Evolutionary conservation across 2,329 filamentous ascomycete species (phyloP).

Genomic region (Arthrobotrys conoides): DNA sequence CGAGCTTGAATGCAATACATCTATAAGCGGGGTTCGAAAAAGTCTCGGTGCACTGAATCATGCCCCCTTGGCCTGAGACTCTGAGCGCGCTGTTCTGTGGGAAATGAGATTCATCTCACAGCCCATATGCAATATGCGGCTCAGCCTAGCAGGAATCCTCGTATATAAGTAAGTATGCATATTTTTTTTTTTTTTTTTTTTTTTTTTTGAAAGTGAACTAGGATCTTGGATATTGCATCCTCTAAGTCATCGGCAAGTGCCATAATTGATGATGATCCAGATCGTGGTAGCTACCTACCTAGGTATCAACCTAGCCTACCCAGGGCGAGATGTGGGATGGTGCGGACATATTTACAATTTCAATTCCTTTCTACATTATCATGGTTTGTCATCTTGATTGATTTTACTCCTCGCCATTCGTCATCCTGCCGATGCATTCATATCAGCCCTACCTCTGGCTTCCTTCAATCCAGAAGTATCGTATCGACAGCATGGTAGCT

Average conservation of each 20-base stretch:
- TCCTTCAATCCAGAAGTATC: constrained; percentile 26
- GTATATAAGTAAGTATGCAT: no score
- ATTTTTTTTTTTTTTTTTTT: no score
- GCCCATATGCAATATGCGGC: constrained; percentile 47
- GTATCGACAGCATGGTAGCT: constrained; percentile 10
- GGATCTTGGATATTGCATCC: constrained; percentile 38
- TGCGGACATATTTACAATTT: constrained; percentile 8
- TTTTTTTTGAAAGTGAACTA: constrained; percentile 16
- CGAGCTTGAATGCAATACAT: constrained; percentile 39
- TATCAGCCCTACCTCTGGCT: constrained; percentile 33
- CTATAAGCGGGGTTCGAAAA: constrained; percentile 20
- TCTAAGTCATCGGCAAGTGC: constrained; percentile 55
- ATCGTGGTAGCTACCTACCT: constrained; percentile 25
- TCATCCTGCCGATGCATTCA: constrained; percentile 21
- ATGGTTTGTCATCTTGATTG: constrained; percentile 30
- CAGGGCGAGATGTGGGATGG: constrained; percentile 6
- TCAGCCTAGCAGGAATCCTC: constrained; percentile 39
- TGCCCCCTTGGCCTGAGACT: constrained; percentile 21
- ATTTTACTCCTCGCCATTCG: constrained; percentile 13
- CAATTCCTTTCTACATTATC: constrained; percentile 11
- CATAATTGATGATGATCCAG: constrained; percentile 38
- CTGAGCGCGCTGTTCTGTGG: constrained; percentile 23
- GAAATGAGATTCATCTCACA: constrained; percentile 34
- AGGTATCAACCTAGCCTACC: no score
- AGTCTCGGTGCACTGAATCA: constrained; percentile 42